Evolutionary conservation across 1,284 basidiomycete genomes (phyloP), one percentile per base, ranked within the genome.

Genomic region (Ustilago cynodontis): DNA sequence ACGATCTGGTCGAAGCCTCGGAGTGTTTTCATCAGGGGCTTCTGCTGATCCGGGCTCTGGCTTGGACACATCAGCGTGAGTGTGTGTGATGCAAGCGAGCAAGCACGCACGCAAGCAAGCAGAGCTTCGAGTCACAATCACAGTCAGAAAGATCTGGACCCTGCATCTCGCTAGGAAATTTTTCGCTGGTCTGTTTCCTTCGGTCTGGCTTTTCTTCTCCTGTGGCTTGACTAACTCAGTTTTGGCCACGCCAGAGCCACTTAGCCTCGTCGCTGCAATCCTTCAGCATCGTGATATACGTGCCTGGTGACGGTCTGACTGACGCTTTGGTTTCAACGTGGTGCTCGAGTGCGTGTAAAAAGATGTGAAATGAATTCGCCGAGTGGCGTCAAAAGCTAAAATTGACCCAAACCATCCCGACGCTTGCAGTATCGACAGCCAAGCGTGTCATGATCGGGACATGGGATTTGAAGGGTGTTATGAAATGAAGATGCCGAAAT

Each of bases 161-260:
- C 59, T 60, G 50, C 59, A 45, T 37, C 59, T 66, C 64, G 64
- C 52, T 60, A 66, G 58, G 58, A 51, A 45, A 45, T 33, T 56
- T 55, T 59, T 54, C 24, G 29, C 41, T 33, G 20, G 11, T 63
- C 16, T 22, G 20, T 22, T n/a, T 45, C 51, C 28, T 45, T 49
- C 24, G 28, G 29, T 56, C n/a, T 31, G 37, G 28, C 14, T 45
- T 37, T 47, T 14, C n/a, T n/a, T n/a, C n/a, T n/a, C n/a, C n/a
- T 41, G n/a, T 28, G 41, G 26, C 29, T 24, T 31, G 41, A 18
- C 37, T n/a, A n/a, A n/a, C n/a, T 9, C 29, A 11, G 9, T 37
- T 59, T 59, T 26, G 18, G 26, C 45, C 29, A 24, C 3, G 35
- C 52, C 50, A 52, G 8, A 52, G 50, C 47, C 47, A 49, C 24